These are phyloP conservation scores for Rhodomyrtus tomentosa DNA, from an alignment of 345 rosid genomes.

Conservation along the genomic window DNA sequence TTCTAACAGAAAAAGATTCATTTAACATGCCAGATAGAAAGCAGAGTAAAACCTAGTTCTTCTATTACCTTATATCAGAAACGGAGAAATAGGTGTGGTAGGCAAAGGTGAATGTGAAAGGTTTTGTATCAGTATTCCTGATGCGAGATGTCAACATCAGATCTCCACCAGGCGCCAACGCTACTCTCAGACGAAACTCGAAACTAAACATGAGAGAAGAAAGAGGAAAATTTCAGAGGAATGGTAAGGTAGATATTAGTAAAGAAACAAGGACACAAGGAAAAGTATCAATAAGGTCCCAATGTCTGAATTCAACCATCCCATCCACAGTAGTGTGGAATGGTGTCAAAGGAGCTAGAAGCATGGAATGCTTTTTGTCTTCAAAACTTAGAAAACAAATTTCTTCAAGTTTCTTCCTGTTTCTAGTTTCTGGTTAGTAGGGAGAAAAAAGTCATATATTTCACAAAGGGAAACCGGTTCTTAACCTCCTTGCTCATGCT, in stretches of 20 bases:
- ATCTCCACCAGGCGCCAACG: slow-evolving; percentile 74
- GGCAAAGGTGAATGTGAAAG: slow-evolving; percentile 85
- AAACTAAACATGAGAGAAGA: slow-evolving; percentile 26
- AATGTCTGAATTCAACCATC: background rate
- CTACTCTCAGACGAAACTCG: slow-evolving; percentile 84
- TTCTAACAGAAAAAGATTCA: background rate
- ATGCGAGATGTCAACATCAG: slow-evolving; percentile 77
- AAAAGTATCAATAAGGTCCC: background rate
- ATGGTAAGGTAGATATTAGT: background rate
- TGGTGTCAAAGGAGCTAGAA: background rate
- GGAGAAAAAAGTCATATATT: background rate
- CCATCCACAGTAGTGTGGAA: background rate
- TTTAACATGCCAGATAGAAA: background rate
- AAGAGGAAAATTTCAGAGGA: background rate
- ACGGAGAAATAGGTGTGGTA: slow-evolving; percentile 92
- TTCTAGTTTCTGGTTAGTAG: background rate
- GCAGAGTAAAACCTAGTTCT: background rate
- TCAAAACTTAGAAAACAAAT: background rate
- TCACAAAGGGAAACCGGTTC: background rate
- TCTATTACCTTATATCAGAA: slow-evolving; percentile 77
- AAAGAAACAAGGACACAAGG: background rate
- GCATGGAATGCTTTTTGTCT: background rate
- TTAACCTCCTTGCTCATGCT: background rate
- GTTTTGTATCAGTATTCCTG: slow-evolving; percentile 72
- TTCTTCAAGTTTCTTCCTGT: background rate